phyloP scores from a whole-genome alignment of 148 eudicot genomes.

The Bassia scoparia region DNA sequence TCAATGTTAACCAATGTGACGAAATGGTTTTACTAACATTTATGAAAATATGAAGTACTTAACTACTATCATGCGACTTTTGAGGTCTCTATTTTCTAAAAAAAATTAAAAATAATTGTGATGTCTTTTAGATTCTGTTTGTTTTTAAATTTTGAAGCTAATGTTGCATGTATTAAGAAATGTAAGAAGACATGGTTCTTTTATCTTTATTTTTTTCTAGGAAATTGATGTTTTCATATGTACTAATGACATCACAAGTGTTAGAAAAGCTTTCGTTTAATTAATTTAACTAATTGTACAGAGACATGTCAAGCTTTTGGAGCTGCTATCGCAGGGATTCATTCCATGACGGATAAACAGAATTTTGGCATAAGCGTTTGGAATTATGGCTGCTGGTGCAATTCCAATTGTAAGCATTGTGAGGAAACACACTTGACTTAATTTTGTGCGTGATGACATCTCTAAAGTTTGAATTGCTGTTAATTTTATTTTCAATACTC shows the following conservation, averaged over 20 bases:
- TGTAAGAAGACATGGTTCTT: neutral
- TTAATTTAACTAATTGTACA: constrained; percentile 29
- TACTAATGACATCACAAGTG: neutral
- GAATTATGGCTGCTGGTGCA: constrained; percentile 99
- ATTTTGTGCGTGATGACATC: neutral
- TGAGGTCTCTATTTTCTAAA: no score
- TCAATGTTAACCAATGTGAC: no score
- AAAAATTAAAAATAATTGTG: no score
- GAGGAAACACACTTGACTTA: neutral
- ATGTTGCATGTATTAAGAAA: no score
- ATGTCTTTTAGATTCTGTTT: no score
- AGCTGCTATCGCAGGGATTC: constrained; percentile 76
- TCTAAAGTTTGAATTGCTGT: neutral
- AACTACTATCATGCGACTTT: no score
- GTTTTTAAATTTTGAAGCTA: no score
- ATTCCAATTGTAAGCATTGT: constrained; percentile 64
- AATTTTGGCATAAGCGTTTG: constrained; percentile 88
- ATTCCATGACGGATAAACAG: constrained; percentile 95
- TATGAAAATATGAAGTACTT: no score
- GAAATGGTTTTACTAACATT: no score
- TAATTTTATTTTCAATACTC: neutral
- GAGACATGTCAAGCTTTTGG: constrained; percentile 86
- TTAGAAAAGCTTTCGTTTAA: neutral
- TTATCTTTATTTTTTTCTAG: neutral
- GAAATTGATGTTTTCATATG: neutral